Evolutionary conservation across 2,329 filamentous ascomycete genomes (phyloP).

Genomic region (Colletotrichum limetticola): DNA sequence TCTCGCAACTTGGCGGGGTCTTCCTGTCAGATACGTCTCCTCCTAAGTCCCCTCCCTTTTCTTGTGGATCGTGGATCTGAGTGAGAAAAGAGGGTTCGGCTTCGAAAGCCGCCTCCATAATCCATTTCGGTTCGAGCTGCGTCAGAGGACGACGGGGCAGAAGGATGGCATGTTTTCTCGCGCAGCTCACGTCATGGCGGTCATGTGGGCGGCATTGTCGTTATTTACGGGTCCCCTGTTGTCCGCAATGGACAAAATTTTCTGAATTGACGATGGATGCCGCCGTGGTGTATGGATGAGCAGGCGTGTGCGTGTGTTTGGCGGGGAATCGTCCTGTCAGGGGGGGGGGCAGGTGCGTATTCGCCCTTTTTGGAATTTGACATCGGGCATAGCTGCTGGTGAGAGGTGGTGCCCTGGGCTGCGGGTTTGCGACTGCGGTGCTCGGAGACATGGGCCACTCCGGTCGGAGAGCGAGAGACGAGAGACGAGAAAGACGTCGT

Average conservation of each 20-base stretch:
- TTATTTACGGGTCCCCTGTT: slow-evolving; percentile 13
- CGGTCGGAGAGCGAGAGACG: slow-evolving; percentile 7
- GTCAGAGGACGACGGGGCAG: not conserved
- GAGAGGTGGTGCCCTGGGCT: not conserved
- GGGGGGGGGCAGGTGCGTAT: not conserved
- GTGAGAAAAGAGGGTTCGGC: not conserved
- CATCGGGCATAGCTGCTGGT: not conserved
- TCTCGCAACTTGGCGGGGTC: not conserved
- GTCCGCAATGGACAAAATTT: not conserved
- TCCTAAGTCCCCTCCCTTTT: too few relatives aligned
- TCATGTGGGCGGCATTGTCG: not conserved
- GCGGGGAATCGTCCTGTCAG: slow-evolving; percentile 9
- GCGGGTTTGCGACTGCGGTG: not conserved
- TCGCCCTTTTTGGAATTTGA: not conserved
- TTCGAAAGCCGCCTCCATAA: not conserved
- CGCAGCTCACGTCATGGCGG: slow-evolving; percentile 29
- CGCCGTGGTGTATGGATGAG: not conserved
- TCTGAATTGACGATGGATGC: not conserved
- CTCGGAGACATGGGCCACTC: slow-evolving; percentile 10
- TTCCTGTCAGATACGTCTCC: not conserved
- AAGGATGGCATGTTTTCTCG: slow-evolving; percentile 29
- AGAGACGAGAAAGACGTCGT: not conserved
- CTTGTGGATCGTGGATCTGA: not conserved
- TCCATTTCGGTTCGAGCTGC: not conserved
- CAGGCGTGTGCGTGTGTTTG: not conserved